These are phyloP conservation scores for Cryptococcus sp. DNA, from an alignment of 1,284 basidiomycete species.

Conservation along the genomic window DNA sequence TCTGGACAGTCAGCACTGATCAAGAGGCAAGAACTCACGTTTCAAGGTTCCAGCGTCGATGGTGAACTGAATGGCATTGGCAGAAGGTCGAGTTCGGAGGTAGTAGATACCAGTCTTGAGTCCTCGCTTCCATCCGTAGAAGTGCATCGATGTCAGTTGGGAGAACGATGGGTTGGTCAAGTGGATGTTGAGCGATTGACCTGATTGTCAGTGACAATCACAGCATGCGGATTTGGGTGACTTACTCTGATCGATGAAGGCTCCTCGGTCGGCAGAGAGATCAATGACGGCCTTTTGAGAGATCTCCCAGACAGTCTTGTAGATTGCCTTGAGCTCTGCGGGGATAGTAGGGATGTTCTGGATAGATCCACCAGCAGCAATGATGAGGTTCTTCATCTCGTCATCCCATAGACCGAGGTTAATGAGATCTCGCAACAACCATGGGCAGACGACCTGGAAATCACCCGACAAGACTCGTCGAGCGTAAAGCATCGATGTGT, in stretches of 20 bases:
- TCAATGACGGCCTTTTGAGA: conserved; percentile 98
- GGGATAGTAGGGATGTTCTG: conserved; percentile 86
- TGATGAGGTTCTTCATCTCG: conserved; percentile 99
- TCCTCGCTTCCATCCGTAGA: conserved; percentile 99
- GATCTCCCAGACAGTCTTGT: conserved; percentile 81
- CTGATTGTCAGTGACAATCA: conserved; percentile 13
- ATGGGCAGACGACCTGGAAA: conserved; percentile 99
- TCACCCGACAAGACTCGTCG: conserved; percentile 99
- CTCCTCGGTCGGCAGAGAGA: conserved; percentile 95
- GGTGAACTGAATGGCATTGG: conserved; percentile 97
- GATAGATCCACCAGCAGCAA: conserved; percentile 93
- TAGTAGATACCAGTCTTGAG: conserved; percentile 98
- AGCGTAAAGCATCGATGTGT: conserved; percentile 89
- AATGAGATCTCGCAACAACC: conserved; percentile 95
- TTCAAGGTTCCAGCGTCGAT: conserved; percentile 79
- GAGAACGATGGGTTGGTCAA: conserved; percentile 85
- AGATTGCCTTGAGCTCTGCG: conserved; percentile 72
- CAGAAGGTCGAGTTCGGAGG: conserved; percentile 88
- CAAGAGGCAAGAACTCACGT: conserved; percentile 11
- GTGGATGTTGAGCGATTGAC: conserved; percentile 79
- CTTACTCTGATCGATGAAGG: conserved; percentile 92
- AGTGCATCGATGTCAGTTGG: conserved; percentile 98
- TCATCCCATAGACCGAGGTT: conserved; percentile 96
- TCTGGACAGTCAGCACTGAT: conserved; percentile 4
- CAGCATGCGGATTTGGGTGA: background rate